Conservation (phyloP, 345 rosid genomes). For the Orychophragmus violaceus region DNA sequence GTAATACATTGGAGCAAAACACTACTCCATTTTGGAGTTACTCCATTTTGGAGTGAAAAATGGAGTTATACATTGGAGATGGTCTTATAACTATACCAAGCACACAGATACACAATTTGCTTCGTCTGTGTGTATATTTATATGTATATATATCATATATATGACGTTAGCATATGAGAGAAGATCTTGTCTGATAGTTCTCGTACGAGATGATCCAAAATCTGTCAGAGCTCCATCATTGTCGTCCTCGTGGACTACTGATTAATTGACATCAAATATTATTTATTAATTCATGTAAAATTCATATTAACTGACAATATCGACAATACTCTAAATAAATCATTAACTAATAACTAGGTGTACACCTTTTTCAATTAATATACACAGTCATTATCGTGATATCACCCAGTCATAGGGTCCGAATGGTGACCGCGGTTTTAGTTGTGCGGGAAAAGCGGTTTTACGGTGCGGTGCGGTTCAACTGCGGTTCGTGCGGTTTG, state of each 20-base stretch:
- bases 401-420: constrained; percentile 13
- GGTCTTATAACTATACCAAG: not conserved
- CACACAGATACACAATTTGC: constrained; percentile 5
- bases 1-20: no score
- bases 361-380: not conserved
- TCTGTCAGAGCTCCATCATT: constrained; percentile 36
- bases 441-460: no score
- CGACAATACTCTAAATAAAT: not conserved
- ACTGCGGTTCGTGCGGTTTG: no score
- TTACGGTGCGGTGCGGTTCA: no score
- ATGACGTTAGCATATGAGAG: constrained; percentile 16
- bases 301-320: not conserved
- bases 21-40: no score
- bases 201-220: constrained; percentile 35
- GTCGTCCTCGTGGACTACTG: constrained; percentile 27
- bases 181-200: constrained; percentile 36
- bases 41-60: no score
- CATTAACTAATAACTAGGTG: not conserved
- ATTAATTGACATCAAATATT: not conserved
- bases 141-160: not conserved
- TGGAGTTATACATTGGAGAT: no score
- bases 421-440: no score
- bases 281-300: not conserved
- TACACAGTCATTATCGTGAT: not conserved
- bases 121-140: not conserved